These are phyloP conservation scores for Gryganskiella cystojenkinii DNA, from an alignment of 192 early-diverging fungal genomes.

Conservation along the genomic window DNA sequence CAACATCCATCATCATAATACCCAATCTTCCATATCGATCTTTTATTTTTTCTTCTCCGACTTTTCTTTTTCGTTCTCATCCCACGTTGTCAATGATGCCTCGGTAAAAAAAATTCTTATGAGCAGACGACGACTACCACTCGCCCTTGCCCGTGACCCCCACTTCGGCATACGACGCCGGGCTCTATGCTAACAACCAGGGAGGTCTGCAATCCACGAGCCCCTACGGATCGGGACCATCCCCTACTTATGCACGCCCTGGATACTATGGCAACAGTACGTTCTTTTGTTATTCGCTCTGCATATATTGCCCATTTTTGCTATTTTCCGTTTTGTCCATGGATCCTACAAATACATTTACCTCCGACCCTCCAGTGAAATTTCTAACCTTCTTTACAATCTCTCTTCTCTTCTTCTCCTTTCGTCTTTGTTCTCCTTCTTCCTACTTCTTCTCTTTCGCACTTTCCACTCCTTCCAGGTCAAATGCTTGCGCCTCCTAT, in stretches of 20 bases:
- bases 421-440: too few species aligned
- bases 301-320: too few species aligned
- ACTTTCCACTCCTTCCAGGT: background rate
- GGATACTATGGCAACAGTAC: conserved; percentile 21
- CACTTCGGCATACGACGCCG: conserved; percentile 25
- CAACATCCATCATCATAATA: background rate
- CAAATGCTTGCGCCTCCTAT: conserved; percentile 39
- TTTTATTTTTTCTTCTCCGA: background rate
- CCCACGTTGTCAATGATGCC: too few species aligned
- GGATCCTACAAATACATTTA: too few species aligned
- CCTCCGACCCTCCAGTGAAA: too few species aligned
- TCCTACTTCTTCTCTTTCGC: too few species aligned
- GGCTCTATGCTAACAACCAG: conserved; percentile 39
- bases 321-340: too few species aligned
- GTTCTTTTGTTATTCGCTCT: too few species aligned
- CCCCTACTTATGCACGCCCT: conserved; percentile 25
- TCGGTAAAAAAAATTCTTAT: background rate
- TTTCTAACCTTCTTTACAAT: too few species aligned
- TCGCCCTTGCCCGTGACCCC: conserved; percentile 15
- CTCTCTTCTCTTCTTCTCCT: too few species aligned
- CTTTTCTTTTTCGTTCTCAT: background rate
- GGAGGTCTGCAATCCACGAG: conserved; percentile 16
- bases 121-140: conserved; percentile 19
- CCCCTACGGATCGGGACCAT: conserved; percentile 16
- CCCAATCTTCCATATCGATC: background rate